Base-by-base conservation (phyloP, 83 land plant species). In the Larix sibirica region DNA sequence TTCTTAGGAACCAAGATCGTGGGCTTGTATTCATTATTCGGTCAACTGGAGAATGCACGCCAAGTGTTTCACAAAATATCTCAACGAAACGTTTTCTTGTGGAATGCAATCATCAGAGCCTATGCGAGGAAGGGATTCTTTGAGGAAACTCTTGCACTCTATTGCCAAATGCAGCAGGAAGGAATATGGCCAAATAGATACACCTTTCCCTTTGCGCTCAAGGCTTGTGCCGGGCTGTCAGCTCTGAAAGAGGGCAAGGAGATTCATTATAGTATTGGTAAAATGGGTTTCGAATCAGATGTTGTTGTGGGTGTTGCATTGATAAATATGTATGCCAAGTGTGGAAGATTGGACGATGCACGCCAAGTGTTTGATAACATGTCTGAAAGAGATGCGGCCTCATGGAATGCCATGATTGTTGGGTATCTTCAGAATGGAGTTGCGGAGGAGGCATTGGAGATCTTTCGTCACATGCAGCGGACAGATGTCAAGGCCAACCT, bases 291-390 rank as follows among this genome's bases (percentile, higher is more conserved):
- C 50, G 82, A 74, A 8, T 81, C 80, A 5, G 85, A 82, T 40
- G 74, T 81, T 21, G 56, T 61, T 3, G 85, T 87, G 59, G 83
- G 61, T 13, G 86, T 83, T 40, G 86, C 83, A 20, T 70, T 90
- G 68, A 79, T 87, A 50, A 83, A 87, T 73, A 83, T 90, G 87
- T 90, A 90, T 40, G 83, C 86, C 7, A 90, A 87, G 54, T 87
- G 87, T 59, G 84, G 82, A 8, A 44, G 77, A 47, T 2, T 77
- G 63, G 84, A 62, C 18, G 82, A 87, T 50, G 89, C 91, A 54
- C 28, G 77, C 36, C 14, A 81, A 47, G 79, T 85, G 58, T 90
- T 90, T 83, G 84, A 84, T 59, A 70, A 62, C 58, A 85, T 87
- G 63, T 13, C 21, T 21, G 83, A 83, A 42, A 79, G 77, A 38